Conservation (phyloP, 345 rosid genomes). For the Bruguiera gymnorhiza region DNA sequence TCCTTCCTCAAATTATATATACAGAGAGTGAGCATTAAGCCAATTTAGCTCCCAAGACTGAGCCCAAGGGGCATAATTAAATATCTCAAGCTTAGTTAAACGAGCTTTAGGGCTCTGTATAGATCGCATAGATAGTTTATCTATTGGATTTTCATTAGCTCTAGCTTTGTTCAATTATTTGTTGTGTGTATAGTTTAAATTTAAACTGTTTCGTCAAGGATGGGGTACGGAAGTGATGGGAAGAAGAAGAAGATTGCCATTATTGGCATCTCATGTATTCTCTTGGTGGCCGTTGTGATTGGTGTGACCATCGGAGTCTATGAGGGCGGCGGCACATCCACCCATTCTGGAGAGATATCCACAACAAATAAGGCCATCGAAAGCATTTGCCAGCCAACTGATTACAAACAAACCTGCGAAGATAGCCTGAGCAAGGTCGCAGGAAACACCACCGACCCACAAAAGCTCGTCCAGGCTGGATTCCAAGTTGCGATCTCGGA, state of each 20-base stretch:
- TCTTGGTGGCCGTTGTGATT: conserved; percentile 64
- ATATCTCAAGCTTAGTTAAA: too few relatives aligned
- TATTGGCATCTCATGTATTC: conserved; percentile 42
- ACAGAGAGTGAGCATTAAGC: too few relatives aligned
- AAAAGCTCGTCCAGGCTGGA: conserved; percentile 51
- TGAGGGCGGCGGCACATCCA: background rate
- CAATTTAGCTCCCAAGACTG: too few relatives aligned
- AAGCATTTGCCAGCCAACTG: conserved; percentile 62
- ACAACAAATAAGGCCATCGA: conserved; percentile 43
- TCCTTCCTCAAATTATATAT: too few relatives aligned
- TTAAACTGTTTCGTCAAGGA: background rate
- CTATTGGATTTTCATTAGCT: too few relatives aligned
- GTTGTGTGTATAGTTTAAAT: too few relatives aligned
- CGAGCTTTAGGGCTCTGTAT: too few relatives aligned
- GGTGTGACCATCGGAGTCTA: conserved; percentile 42
- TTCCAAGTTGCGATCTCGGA: conserved; percentile 45
- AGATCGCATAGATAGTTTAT: too few relatives aligned
- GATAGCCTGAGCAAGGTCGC: conserved; percentile 35
- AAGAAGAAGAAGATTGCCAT: conserved; percentile 43
- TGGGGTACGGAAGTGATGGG: background rate
- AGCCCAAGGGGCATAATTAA: too few relatives aligned
- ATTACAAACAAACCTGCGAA: conserved; percentile 50
- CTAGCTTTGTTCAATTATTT: too few relatives aligned
- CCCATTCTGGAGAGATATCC: background rate
- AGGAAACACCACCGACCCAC: conserved; percentile 50